Evolutionary conservation across 495 filamentous ascomycete genomes (phyloP).

Genomic region (Daldinia bambusicola): DNA sequence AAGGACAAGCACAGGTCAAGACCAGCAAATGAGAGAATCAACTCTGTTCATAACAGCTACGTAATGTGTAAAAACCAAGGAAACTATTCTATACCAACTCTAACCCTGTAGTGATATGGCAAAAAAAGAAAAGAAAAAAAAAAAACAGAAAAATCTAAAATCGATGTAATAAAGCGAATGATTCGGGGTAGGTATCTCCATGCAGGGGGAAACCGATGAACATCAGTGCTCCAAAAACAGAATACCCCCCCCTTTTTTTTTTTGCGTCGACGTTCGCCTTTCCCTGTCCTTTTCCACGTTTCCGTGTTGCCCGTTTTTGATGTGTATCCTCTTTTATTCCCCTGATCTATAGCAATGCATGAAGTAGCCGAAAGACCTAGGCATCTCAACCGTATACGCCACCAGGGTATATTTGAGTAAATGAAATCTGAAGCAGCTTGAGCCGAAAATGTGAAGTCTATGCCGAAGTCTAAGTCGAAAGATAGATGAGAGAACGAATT

Average conservation of each 20-base stretch:
- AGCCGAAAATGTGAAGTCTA: background rate
- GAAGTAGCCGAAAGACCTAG: background rate
- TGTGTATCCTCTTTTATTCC: background rate
- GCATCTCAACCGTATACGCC: background rate
- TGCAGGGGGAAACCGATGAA: no score
- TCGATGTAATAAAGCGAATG: no score
- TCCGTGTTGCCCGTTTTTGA: background rate
- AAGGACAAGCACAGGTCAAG: conserved; percentile 1
- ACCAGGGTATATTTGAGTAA: background rate
- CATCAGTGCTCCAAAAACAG: background rate
- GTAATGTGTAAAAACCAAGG: background rate
- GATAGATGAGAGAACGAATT: background rate
- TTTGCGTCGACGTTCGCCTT: background rate
- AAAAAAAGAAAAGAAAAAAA: no score
- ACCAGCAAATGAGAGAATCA: no score
- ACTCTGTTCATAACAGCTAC: no score
- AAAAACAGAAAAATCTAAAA: no score
- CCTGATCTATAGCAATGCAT: background rate
- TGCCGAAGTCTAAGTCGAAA: background rate
- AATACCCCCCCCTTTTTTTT: no score
- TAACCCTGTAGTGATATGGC: no score
- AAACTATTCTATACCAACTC: no score
- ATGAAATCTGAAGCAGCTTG: background rate
- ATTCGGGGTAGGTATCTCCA: no score
- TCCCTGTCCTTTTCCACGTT: background rate